Base-by-base conservation (phyloP, 495 filamentous ascomycete genomes). In the Pyrenula massariospora region DNA sequence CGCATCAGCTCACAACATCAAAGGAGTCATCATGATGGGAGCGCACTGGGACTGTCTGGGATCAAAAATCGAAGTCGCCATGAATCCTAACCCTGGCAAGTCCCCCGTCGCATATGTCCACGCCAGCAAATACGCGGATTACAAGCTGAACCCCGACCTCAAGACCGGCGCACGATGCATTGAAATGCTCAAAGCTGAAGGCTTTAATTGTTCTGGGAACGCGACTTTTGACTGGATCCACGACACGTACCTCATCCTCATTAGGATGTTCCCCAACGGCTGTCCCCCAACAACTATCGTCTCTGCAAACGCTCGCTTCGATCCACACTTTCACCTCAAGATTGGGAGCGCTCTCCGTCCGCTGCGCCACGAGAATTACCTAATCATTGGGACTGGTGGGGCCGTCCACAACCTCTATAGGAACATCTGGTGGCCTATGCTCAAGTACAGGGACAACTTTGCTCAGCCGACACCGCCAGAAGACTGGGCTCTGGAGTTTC, bases 361-460 rank as follows among this genome's bases (percentile, higher is more conserved):
- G 0, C 68, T 85, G 0, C 72, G 82, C 2, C 19, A 63, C 2
- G 70, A 78, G 57, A 68, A 70, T 53, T 77, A 75, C 54, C 70
- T 85, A 5, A 59, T 85, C 49, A 79, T 84, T 54, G 82, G 82
- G 8, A 79, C 80, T 0, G 82, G 82, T 48, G 81, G 82, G 50
- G 75, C 81, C 0, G 80, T 84, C 3, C 82, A 85, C 63, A 84
- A 85, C 56, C 71, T 85, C 2, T 85, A 81, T 63, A 72, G 82
- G 11, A 84, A 84, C 63, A 59, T 68, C n/a, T 84, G 80, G 82
- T 70, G 62, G 1, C 79, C 73, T 1, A 84, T 85, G 81, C 60
- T 84, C 50, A 67, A 63, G 2, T 77, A 81, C 64, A 68, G 74
- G 10, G 80, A 84, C 66, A 83, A 80, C 60, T 84, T 85, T 53